Percentiles rank a stretch among this genome's conserved stretches.
phyloP scores from a whole-genome alignment of 805 yeast species.

The Blastobotrys attinorum region DNA sequence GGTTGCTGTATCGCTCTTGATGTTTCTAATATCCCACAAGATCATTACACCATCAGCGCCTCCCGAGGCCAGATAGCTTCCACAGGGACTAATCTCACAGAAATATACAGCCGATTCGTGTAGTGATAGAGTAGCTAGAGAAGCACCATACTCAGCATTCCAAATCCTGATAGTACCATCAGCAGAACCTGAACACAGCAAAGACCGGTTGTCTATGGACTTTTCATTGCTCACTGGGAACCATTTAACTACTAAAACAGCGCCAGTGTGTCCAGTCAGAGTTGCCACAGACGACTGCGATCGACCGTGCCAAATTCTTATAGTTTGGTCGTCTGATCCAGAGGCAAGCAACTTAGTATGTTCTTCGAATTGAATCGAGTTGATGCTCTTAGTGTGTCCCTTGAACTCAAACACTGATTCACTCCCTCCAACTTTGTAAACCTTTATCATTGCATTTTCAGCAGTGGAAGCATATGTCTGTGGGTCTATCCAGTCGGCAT shows the following conservation, averaged over 20 bases:
- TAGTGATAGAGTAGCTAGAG: slow-evolving; percentile 29
- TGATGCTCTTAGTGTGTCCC: slow-evolving; percentile 61
- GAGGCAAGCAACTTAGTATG: slow-evolving; percentile 53
- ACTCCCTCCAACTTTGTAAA: slow-evolving; percentile 44
- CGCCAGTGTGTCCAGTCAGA: slow-evolving; percentile 21
- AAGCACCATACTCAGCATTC: slow-evolving; percentile 39
- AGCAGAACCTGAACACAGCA: slow-evolving; percentile 49
- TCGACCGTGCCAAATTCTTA: slow-evolving; percentile 74
- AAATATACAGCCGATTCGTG: slow-evolving; percentile 45
- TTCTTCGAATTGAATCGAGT: slow-evolving; percentile 47
- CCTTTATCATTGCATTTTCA: slow-evolving; percentile 42
- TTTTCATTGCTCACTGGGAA: slow-evolving; percentile 9
- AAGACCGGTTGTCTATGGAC: slow-evolving; percentile 11
- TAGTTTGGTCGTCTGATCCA: slow-evolving; percentile 66
- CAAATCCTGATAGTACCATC: slow-evolving; percentile 67
- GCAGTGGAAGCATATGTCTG: slow-evolving; percentile 67
- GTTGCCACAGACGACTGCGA: slow-evolving; percentile 22
- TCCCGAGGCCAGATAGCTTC: slow-evolving; percentile 49
- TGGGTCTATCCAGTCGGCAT: slow-evolving; percentile 67
- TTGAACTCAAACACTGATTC: slow-evolving; percentile 43
- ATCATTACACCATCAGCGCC: slow-evolving; percentile 52
- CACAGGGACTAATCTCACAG: slow-evolving; percentile 45
- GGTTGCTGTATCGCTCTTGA: background rate
- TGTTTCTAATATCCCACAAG: slow-evolving; percentile 19
- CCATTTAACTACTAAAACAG: slow-evolving; percentile 20